Evolutionary conservation across 768 basidiomycete species (phyloP), one percentile per base, ranked within the genome.

Genomic region (Gelatoporia subvermispora): DNA sequence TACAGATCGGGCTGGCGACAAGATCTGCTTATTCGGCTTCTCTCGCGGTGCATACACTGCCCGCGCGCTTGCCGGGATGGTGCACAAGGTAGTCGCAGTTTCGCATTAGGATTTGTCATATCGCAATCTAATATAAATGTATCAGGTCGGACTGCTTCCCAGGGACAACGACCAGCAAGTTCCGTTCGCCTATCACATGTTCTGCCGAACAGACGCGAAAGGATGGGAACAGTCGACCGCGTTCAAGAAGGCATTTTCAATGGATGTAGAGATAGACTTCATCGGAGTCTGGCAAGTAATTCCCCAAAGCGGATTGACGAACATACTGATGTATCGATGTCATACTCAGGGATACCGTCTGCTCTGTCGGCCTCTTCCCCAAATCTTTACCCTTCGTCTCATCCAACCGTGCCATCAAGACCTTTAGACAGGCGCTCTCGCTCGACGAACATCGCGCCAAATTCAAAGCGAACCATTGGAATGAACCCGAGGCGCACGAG

Each of bases 151-250:
- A 1, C 67, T 90, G 1, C 70, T 90, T 0, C 88, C 87, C 0
- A 72, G 71, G 21, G 75, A 75, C 55, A 90, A 88, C 51, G 75
- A 83, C 42, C 83, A 88, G 53, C 84, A 88, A 59, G 79, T 90
- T 5, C 84, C 84, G 0, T 88, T 91, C 57, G 88, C 88, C 2
- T 84, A 82, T 67, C 76, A 78, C 51, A 86, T 89, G 82, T 91
- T 80, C 67, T 73, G 72, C 3, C 66, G 72, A 2, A 75, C 79
- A 34, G 79, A 85, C 52, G 65, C 74, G 8, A 53, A 50, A 1
- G 84, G 85, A 1, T 86, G 85, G 84, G 50, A 59, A 5, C 81
- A 85, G 58, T 82, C 81, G 49, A 74, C 69, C 0, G 75, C 73
- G 0, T 90, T 90, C 70, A 88, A 88, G 64, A 81, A 80, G 24